Percentiles rank a stretch among this genome's conserved stretches.
Conservation (phyloP, 1,284 basidiomycete genomes). For the Tranzscheliella williamsii region DNA sequence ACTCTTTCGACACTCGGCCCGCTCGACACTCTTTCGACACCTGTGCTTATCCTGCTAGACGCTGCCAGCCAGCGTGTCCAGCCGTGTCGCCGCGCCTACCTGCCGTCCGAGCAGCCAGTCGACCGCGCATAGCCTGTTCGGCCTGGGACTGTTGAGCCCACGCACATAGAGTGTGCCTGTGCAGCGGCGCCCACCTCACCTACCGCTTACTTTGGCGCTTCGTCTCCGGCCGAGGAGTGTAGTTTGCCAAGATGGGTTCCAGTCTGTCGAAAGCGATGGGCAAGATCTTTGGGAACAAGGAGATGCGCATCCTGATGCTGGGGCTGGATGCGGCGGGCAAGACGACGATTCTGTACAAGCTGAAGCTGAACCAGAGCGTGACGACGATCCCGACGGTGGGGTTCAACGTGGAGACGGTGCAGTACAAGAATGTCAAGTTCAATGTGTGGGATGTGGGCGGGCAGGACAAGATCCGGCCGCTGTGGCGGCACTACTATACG, state of each 20-base stretch:
- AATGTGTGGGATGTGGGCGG: conserved; percentile 62
- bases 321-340: conserved; percentile 91
- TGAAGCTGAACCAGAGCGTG: conserved; percentile 98
- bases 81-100: too few species aligned
- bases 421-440: conserved; percentile 63
- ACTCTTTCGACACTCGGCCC: too few species aligned
- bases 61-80: too few species aligned
- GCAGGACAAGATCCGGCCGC: conserved; percentile 64
- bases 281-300: conserved; percentile 95
- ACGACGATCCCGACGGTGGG: conserved; percentile 97
- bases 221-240: too few species aligned
- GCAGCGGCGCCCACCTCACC: too few species aligned
- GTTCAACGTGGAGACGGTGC: conserved; percentile 64
- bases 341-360: conserved; percentile 88
- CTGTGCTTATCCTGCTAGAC: too few species aligned
- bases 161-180: too few species aligned
- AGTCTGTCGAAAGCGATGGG: conserved; percentile 72
- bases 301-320: conserved; percentile 85
- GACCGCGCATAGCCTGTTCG: too few species aligned
- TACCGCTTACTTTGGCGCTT: too few species aligned
- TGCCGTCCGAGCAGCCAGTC: too few species aligned
- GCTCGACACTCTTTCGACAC: too few species aligned
- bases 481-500: conserved; percentile 92
- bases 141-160: too few species aligned
- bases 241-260: conserved; percentile 49